Percentiles rank a stretch among this genome's conserved stretches.
phyloP scores from a whole-genome alignment of 202 grass and related monocot species.

The Zoysia matrella region DNA sequence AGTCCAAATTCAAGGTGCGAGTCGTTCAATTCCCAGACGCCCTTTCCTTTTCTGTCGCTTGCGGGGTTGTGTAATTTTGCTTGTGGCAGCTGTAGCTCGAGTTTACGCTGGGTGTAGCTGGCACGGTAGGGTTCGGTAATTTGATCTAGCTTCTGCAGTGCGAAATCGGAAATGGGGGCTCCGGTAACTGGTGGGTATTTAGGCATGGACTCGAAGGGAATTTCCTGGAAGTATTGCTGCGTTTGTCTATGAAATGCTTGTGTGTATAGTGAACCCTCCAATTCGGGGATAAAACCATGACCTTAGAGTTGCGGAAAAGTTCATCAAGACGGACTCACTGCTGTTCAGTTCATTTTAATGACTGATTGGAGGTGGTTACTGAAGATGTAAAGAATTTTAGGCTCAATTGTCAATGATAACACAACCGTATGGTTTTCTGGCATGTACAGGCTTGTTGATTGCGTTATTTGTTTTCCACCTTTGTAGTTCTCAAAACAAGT shows the following conservation, averaged over 20 bases:
- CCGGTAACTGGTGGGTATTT: background rate
- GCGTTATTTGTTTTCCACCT: background rate
- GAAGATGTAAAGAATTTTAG: background rate
- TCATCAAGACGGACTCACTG: background rate
- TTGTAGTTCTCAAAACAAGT: background rate
- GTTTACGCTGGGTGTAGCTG: background rate
- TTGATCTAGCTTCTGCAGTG: background rate
- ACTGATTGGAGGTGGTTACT: background rate
- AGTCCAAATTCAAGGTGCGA: slow-evolving; percentile 76
- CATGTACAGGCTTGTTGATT: background rate
- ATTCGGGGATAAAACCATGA: background rate
- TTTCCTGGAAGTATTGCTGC: background rate
- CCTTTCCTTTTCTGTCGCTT: background rate
- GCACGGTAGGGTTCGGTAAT: slow-evolving; percentile 17
- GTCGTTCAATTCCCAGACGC: background rate
- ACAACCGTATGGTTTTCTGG: background rate
- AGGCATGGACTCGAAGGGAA: background rate
- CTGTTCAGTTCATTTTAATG: background rate
- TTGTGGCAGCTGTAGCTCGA: background rate
- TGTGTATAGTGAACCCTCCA: background rate
- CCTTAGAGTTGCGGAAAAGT: background rate
- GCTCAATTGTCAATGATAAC: background rate
- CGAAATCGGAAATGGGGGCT: background rate
- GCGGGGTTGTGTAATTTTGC: background rate
- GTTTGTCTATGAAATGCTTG: background rate